These are phyloP conservation scores for Termitomyces sp. DNA, from an alignment of 768 basidiomycete genomes.

Conservation along the genomic window DNA sequence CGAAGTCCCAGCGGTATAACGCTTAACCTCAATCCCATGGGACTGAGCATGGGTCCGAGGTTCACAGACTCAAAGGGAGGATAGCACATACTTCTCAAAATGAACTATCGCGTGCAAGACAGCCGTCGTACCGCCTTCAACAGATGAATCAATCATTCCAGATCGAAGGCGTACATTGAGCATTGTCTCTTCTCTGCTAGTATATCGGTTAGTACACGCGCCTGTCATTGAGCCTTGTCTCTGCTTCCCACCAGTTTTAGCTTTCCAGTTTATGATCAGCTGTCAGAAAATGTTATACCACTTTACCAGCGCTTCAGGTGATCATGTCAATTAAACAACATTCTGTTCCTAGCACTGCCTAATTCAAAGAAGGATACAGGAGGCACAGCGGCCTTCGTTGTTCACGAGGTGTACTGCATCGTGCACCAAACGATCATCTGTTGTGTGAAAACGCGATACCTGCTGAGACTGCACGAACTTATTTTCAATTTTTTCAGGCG, in stretches of 20 bases:
- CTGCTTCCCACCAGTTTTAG: background rate
- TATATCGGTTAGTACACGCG: no score
- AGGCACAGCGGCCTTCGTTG: background rate
- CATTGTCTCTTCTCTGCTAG: background rate
- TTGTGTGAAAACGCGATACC: background rate
- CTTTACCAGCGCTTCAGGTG: background rate
- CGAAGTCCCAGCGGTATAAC: background rate
- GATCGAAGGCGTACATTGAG: background rate
- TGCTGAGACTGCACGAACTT: background rate
- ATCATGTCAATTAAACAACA: background rate
- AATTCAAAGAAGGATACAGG: background rate
- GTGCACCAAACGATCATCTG: background rate
- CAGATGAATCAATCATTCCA: background rate
- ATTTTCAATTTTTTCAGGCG: background rate
- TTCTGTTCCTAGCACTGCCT: background rate
- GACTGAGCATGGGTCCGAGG: background rate
- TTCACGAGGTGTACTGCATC: background rate
- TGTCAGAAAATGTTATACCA: conserved; percentile 3
- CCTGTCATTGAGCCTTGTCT: background rate
- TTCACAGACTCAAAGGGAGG: background rate
- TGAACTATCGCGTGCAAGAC: background rate
- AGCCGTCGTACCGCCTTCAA: background rate
- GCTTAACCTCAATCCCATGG: background rate
- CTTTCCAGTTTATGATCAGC: background rate
- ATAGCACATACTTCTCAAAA: background rate